Base-by-base conservation (phyloP, 1,284 basidiomycete genomes). In the Cerrena zonata region DNA sequence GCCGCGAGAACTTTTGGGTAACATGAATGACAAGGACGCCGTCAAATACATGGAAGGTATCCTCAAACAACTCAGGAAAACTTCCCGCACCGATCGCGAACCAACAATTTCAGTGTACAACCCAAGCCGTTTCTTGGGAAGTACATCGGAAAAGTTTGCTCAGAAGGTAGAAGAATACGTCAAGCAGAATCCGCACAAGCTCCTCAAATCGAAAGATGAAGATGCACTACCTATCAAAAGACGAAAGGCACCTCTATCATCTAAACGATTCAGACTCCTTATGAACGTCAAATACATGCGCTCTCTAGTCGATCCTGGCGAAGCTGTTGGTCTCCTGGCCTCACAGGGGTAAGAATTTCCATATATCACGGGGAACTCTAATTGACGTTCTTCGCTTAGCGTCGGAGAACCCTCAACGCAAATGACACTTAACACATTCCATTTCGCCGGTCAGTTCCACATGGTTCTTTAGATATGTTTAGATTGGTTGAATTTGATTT, bases 341-440 rank as follows among this genome's bases (percentile, higher is more conserved):
- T 95, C 94, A 21, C 96, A 99, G 76, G 92, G 94, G 91, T 92
- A 68, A 59, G 80, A 72, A 25, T 46, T 21, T 13, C n/a, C n/a
- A n/a, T n/a, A n/a, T n/a, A n/a, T n/a, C n/a, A n/a, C n/a, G 42
- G 18, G n/a, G 18, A 22, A 45, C 49, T n/a, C 34, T 61, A 3
- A 56, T 44, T 27, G 5, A 48, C 55, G 10, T 4, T 12, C 51
- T 45, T 50, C 23, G 46, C 51, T 13, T 56, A 94, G 94, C 74
- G 84, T 99, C 44, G 96, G 96, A 53, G 96, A 99, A 69, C 96
- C 96, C 3, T 99, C 96, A 22, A 99, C 96, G 1, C 96, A 99
- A 68, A 99, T 99, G 96, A 99, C 96, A 25, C 74, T 99, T 58
- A 99, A 99, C 69, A 99, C 96, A 7, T 99, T 99, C 84, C 96